Conservation (phyloP, 306 rosid genomes). For the Trifolium dubium region DNA sequence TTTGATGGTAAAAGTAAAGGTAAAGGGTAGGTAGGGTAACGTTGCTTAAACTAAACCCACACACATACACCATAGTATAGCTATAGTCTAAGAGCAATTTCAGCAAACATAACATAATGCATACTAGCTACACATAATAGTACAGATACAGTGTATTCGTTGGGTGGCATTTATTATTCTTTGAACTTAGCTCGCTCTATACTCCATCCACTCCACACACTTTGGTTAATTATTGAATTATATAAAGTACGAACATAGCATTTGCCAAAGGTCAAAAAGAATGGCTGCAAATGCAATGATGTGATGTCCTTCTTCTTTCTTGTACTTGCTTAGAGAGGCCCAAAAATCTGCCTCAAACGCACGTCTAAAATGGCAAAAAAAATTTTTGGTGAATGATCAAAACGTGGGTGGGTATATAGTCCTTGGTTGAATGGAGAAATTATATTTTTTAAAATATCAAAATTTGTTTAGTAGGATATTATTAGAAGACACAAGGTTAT, state of each 20-base stretch:
- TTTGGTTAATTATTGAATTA: neutral
- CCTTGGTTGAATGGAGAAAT: neutral
- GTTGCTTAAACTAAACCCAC: neutral
- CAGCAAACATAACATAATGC: neutral
- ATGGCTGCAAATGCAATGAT: constrained; percentile 2
- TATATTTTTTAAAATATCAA: neutral
- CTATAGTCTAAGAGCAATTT: neutral
- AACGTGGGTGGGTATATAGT: neutral
- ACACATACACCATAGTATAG: neutral
- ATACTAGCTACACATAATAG: neutral
- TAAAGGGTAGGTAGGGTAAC: neutral
- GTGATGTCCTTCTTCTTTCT: neutral
- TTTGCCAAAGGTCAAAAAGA: constrained; percentile 9
- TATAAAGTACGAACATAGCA: neutral
- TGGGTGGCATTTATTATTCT: neutral
- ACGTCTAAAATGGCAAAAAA: neutral
- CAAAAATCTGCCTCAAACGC: neutral
- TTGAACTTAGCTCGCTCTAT: neutral
- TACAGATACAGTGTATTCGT: neutral
- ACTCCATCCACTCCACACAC: neutral
- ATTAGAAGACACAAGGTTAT: too few relatives aligned
- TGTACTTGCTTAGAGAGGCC: neutral
- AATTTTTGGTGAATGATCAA: neutral
- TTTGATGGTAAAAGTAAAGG: constrained; percentile 31
- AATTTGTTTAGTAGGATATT: too few relatives aligned